Base-by-base conservation (phyloP, 1,139 yeast species). In the Arxiozyma telluris region DNA sequence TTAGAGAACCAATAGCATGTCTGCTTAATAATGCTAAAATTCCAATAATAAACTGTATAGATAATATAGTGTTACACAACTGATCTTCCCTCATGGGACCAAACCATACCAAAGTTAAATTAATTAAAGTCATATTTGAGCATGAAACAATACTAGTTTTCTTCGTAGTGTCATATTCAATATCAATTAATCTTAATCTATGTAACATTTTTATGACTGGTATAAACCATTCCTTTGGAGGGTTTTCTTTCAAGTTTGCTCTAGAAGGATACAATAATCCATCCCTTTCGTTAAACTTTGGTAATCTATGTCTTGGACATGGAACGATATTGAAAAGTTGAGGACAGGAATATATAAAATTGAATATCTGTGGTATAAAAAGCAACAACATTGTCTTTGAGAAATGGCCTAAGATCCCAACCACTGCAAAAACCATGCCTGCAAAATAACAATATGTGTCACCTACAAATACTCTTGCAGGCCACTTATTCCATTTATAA, bases 401-500 rank as follows among this genome's bases (percentile, higher is more conserved):
- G 68, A 91, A 94, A 72, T 93, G 99, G 1, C 98, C 98, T 57
- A 89, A 78, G 47, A 93, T 94, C 2, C 98, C 98, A 30, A 89
- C 96, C 43, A 91, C 94, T 0, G 98, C 98, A 71, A 93, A 91
- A 0, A 93, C 96, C 98, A 93, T 93, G 3, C 99, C 99, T 39
- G 96, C 89, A 70, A 93, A 90, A 71, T 94, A 93, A 71, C 99
- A 93, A 73, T 87, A 94, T 0, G 98, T 93, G 67, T 93, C 99
- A 25, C 99, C 99, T 4, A 94, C 99, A 73, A 93, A 93, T 1
- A 89, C 98, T 55, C 73, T 73, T 0, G 98, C 90, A 1, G 98
- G 98, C 73, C 77, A 93, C 85, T 93, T 87, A 69, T 93, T 93
- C 74, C 77, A 84, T 62, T 80, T 82, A 59, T 87, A 78, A 53